Conservation (phyloP, 1,284 basidiomycete genomes). For the Pascua sp. region DNA sequence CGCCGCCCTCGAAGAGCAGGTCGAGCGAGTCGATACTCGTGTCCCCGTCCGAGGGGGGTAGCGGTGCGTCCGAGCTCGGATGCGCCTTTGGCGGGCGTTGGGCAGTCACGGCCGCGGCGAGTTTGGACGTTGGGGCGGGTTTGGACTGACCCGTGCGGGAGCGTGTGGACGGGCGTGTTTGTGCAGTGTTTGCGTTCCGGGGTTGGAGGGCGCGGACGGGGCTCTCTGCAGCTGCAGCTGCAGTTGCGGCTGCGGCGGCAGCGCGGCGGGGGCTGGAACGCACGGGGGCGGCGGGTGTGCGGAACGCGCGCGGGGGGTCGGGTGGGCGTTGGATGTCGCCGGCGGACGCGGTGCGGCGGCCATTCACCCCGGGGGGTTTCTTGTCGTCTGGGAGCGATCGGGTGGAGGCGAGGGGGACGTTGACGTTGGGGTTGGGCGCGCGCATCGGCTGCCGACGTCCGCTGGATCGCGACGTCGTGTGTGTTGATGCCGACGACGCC, state of each 20-base stretch:
- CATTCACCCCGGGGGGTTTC: background rate
- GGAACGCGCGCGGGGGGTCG: background rate
- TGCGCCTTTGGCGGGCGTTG: background rate
- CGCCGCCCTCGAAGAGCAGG: constrained; percentile 26
- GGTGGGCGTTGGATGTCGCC: background rate
- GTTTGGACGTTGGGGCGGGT: background rate
- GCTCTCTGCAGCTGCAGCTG: background rate
- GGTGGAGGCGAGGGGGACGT: background rate
- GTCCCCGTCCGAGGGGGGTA: constrained; percentile 24
- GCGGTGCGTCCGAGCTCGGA: background rate
- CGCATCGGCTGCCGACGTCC: constrained; percentile 2
- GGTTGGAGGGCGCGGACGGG: background rate
- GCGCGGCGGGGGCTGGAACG: constrained; percentile 11
- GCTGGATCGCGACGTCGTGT: background rate
- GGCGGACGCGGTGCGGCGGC: background rate
- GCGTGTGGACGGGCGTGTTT: background rate
- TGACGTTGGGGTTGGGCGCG: background rate
- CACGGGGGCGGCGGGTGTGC: background rate
- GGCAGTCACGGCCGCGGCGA: background rate
- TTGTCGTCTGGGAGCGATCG: constrained; percentile 7
- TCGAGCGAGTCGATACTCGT: constrained; percentile 35
- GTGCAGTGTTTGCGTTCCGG: background rate
- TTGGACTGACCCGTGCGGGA: background rate
- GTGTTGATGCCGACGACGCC: background rate
- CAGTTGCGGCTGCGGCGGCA: background rate